phyloP scores from a whole-genome alignment of 352 stramenopile genomes.

The Pythium aquatile region DNA sequence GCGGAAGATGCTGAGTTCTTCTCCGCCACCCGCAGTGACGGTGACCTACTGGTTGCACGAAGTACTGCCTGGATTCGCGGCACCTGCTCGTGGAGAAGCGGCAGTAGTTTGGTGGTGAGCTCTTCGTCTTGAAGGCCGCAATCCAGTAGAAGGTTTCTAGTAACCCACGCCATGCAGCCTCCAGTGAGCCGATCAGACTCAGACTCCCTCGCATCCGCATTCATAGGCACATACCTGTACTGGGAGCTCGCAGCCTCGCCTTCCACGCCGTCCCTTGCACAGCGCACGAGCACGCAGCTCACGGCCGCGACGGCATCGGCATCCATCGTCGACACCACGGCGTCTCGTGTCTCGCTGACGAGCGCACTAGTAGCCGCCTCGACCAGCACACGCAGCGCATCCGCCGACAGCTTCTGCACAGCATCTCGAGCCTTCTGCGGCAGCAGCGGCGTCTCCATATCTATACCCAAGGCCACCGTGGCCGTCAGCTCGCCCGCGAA shows the following conservation, averaged over 20 bases:
- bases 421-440: not conserved
- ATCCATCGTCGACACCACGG: not conserved
- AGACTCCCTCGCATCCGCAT: not conserved
- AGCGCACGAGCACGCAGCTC: conserved; percentile 20
- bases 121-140: conserved; percentile 23
- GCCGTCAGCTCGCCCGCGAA: not conserved
- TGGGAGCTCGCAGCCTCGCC: not conserved
- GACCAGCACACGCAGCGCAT: not conserved
- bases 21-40: not conserved
- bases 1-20: not conserved
- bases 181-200: not conserved
- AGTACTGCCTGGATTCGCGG: conserved; percentile 17
- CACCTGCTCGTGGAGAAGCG: conserved; percentile 17
- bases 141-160: not conserved
- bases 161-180: not conserved
- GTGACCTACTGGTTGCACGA: conserved; percentile 21
- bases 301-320: conserved; percentile 15
- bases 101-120: conserved; percentile 15
- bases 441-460: conserved; percentile 3
- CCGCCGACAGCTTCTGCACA: not conserved
- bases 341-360: not conserved
- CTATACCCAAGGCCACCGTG: not conserved
- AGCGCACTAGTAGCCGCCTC: not conserved
- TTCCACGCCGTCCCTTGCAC: conserved; percentile 14
- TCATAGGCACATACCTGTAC: conserved; percentile 14